A percentile compares a stretch with the other conserved stretches of the same genome.
Conservation (phyloP, 371 early-diverging fungal genomes). For the Lichtheimia ornata region DNA sequence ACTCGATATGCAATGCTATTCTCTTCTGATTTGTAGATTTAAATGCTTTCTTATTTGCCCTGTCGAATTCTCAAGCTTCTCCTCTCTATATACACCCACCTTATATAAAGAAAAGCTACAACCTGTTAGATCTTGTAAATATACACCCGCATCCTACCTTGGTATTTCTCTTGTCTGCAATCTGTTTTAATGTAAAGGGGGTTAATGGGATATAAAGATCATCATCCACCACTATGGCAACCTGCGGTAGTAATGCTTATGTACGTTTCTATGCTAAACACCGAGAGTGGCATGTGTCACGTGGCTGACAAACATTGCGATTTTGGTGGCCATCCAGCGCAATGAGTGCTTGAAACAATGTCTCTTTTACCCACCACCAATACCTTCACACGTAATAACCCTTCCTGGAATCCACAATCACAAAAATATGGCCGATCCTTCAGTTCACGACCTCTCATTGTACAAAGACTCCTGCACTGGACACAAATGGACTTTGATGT, state of each 20-base stretch:
- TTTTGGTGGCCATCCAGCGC: too few species aligned
- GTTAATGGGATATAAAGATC: too few species aligned
- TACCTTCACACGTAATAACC: slow-evolving; percentile 10
- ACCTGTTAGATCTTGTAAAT: slow-evolving; percentile 2
- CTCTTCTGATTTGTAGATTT: neutral
- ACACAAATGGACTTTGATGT: slow-evolving; percentile 55
- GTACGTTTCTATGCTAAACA: too few species aligned
- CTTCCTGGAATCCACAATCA: slow-evolving; percentile 9
- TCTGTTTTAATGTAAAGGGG: too few species aligned
- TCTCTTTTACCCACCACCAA: slow-evolving; percentile 22
- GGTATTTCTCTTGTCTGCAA: too few species aligned
- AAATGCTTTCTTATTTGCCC: neutral
- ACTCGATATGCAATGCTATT: neutral
- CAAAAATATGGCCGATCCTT: too few species aligned
- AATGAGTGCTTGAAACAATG: neutral
- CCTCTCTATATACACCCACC: neutral
- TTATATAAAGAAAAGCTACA: neutral
- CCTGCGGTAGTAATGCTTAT: too few species aligned
- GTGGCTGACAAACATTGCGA: too few species aligned
- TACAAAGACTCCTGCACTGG: too few species aligned
- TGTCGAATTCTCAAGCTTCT: neutral
- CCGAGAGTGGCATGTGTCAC: too few species aligned
- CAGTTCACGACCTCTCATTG: too few species aligned
- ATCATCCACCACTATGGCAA: too few species aligned
- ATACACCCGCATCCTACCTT: neutral